Conservation (phyloP, 1,139 yeast species). For the Yamadazyma mexicana region DNA sequence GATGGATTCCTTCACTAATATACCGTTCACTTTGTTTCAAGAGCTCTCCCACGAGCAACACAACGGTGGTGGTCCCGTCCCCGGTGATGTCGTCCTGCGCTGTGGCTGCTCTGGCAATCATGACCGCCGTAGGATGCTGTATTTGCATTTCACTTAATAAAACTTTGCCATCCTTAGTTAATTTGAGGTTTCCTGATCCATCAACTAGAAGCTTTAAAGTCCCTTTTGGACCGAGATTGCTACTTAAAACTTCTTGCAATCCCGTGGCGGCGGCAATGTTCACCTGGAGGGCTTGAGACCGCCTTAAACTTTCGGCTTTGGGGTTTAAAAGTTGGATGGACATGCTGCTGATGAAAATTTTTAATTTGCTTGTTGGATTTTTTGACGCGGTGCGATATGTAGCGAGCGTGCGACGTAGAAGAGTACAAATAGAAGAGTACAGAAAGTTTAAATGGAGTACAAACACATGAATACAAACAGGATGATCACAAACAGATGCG, state of each 20-base stretch:
- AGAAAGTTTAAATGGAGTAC: no score
- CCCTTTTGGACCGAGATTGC: constrained; percentile 96
- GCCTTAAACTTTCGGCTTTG: constrained; percentile 91
- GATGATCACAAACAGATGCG: no score
- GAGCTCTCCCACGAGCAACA: constrained; percentile 89
- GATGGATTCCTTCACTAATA: constrained; percentile 93
- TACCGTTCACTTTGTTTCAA: constrained; percentile 93
- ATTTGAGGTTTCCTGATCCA: constrained; percentile 92
- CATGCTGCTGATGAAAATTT: constrained; percentile 7
- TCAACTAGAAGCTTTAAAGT: constrained; percentile 95
- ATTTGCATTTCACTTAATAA: constrained; percentile 95
- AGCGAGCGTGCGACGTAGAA: background rate
- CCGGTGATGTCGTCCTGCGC: constrained; percentile 99
- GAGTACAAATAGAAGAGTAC: background rate
- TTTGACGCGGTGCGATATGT: no score
- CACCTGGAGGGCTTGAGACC: constrained; percentile 93
- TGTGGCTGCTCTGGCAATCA: constrained; percentile 98
- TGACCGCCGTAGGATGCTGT: constrained; percentile 98
- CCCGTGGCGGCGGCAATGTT: constrained; percentile 97
- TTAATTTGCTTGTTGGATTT: background rate
- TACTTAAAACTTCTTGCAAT: constrained; percentile 83
- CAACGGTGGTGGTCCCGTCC: constrained; percentile 98
- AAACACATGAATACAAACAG: no score
- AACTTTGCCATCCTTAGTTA: constrained; percentile 97
- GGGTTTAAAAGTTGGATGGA: constrained; percentile 92